Evolutionary conservation across 2,329 filamentous ascomycete genomes (phyloP), one percentile per base, ranked within the genome.

Genomic region (Canariomyces notabilis): DNA sequence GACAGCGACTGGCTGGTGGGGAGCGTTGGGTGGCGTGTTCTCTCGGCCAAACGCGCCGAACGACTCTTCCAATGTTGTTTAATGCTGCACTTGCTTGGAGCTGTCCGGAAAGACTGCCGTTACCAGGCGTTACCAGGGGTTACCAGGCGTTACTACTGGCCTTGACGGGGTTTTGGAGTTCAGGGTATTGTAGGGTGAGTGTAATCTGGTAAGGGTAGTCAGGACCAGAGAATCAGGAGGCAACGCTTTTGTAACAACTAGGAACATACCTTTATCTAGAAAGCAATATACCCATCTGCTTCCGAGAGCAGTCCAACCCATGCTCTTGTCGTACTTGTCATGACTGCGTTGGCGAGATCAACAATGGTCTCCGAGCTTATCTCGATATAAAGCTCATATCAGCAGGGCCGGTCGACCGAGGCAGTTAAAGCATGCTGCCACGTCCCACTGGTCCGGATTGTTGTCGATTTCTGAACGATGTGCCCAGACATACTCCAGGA

Each of bases 401-500:
- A 64, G 36, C 36, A 60, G 50, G 0, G 56, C 47, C 11, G 56
- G 40, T 18, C 53, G 48, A 2, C 53, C 52, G 4, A 60, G 38
- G 12, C 56, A 43, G 11, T 47, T 54, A 1, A 75, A 58, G 49
- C 70, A 74, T 43, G 64, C 67, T 12, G 63, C 62, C 35, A 73
- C 51, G 44, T 73, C 71, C 71, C 69, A 75, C 16, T 58, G 64
- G 52, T 67, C 66, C 11, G 49, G 39, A 7, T 50, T 39, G 12
- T 38, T 21, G 39, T 71, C 68, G 8, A 67, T 65, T 42, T 63
- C 53, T 8, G 63, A 63, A 7, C 68, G 58, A 20, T 57, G 57
- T 2, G 63, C 60, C 73, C 73, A 76, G 1, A 75, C 69, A 22
- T 59, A 62, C 55, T 74, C 69, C 68, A 75, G 71, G 18, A 75